Percentiles rank a stretch among this genome's conserved stretches.
These are phyloP conservation scores for Mrakia hoshinonis DNA, from an alignment of 768 basidiomycete species.

Conservation along the genomic window DNA sequence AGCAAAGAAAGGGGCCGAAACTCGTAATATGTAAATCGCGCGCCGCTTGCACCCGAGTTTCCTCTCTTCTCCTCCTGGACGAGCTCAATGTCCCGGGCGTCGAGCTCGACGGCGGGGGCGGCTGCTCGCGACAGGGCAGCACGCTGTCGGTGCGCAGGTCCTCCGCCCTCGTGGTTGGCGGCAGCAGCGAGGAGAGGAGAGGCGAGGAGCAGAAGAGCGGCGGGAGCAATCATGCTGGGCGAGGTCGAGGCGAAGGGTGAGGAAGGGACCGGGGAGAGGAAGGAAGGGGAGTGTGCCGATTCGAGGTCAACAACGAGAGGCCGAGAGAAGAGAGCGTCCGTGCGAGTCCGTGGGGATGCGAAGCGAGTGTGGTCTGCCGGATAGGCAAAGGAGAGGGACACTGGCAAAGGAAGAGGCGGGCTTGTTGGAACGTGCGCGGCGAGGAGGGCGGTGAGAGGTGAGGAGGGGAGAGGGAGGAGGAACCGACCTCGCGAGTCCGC, in stretches of 20 bases:
- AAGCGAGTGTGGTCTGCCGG: not conserved
- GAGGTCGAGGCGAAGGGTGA: not conserved
- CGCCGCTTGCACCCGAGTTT: conserved; percentile 12
- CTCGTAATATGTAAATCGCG: conserved; percentile 27
- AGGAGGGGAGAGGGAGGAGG: too few species aligned
- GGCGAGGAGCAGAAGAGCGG: conserved; percentile 3
- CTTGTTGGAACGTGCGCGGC: too few species aligned
- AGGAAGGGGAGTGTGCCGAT: not conserved
- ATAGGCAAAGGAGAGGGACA: too few species aligned
- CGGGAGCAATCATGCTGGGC: not conserved
- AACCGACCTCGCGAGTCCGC: not conserved
- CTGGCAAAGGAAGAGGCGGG: not conserved
- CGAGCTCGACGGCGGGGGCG: not conserved
- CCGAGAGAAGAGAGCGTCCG: not conserved
- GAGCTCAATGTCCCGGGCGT: not conserved
- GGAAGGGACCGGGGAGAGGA: not conserved
- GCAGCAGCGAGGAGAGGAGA: not conserved
- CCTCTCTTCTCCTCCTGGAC: conserved; percentile 24
- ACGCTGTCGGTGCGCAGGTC: not conserved
- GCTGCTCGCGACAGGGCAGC: not conserved
- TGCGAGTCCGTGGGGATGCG: not conserved
- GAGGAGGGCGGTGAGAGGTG: too few species aligned
- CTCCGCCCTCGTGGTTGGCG: not conserved
- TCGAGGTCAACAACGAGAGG: not conserved
- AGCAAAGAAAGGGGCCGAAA: not conserved